A percentile compares a stretch with the other conserved stretches of the same genome.
These are phyloP conservation scores for Ganoderma lingzhi DNA, from an alignment of 1,284 basidiomycete species.

Conservation along the genomic window DNA sequence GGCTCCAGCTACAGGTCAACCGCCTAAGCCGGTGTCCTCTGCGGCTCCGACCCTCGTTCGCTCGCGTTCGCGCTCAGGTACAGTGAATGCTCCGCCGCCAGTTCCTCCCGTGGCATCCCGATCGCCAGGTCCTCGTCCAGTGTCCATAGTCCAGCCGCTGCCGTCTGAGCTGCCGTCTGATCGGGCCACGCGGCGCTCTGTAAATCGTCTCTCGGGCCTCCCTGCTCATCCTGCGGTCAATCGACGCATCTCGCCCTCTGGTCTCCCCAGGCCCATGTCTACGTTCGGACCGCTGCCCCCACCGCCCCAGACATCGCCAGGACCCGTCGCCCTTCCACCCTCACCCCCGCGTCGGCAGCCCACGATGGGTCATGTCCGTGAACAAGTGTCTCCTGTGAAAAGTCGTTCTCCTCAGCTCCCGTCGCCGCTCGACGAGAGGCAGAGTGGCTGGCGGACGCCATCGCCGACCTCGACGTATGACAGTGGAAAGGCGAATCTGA, in stretches of 20 bases:
- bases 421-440: constrained; percentile 28
- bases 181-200: constrained; percentile 13
- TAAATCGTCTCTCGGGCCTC: constrained; percentile 30
- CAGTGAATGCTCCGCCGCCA: constrained; percentile 33
- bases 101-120: constrained; percentile 30
- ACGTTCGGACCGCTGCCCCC: constrained; percentile 27
- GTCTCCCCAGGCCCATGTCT: constrained; percentile 25
- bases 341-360: constrained; percentile 18
- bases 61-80: constrained; percentile 38
- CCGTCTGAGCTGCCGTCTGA: constrained; percentile 17
- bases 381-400: constrained; percentile 15
- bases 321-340: constrained; percentile 2
- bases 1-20: constrained; percentile 7
- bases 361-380: constrained; percentile 24
- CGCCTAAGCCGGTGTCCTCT: constrained; percentile 11
- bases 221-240: constrained; percentile 34
- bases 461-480: constrained; percentile 22
- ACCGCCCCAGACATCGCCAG: constrained; percentile 22
- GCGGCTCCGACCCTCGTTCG: constrained; percentile 23
- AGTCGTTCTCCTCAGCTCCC: constrained; percentile 24
- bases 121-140: constrained; percentile 19
- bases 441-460: constrained; percentile 25
- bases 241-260: constrained; percentile 23
- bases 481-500: constrained; percentile 22
- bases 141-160: constrained; percentile 7